These are phyloP conservation scores for Chaetomium globosum DNA, from an alignment of 2,329 filamentous ascomycete genomes.

Conservation along the genomic window DNA sequence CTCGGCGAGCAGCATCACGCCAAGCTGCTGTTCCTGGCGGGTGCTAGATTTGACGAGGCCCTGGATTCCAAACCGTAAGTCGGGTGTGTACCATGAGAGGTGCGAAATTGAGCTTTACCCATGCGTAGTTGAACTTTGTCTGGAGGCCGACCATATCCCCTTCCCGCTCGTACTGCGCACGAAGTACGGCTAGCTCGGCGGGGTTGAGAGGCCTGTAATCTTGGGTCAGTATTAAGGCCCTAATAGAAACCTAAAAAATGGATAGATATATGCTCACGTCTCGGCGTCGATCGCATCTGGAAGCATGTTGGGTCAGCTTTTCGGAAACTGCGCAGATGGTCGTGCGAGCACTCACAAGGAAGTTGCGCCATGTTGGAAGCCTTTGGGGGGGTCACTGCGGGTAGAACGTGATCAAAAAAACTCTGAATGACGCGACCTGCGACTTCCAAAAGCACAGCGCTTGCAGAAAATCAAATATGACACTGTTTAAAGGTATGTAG, in stretches of 20 bases:
- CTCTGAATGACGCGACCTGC: background rate
- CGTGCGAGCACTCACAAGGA: slow-evolving; percentile 34
- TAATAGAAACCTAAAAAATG: too few relatives aligned
- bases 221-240: background rate
- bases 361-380: slow-evolving; percentile 37
- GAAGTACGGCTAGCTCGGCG: slow-evolving; percentile 88
- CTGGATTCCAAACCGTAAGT: slow-evolving; percentile 48
- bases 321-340: background rate
- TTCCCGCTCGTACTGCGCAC: slow-evolving; percentile 95
- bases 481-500: background rate
- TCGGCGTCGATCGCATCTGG: slow-evolving; percentile 96
- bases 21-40: slow-evolving; percentile 87
- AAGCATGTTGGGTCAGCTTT: slow-evolving; percentile 28
- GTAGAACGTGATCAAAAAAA: background rate
- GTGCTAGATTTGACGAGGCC: slow-evolving; percentile 90
- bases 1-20: slow-evolving; percentile 88
- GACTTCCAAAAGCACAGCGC: background rate
- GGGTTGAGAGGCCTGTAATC: slow-evolving; percentile 70
- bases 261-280: slow-evolving; percentile 61
- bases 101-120: slow-evolving; percentile 61
- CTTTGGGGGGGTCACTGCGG: background rate
- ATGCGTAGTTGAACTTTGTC: slow-evolving; percentile 99
- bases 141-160: slow-evolving; percentile 95
- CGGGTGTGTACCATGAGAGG: background rate
- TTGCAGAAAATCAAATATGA: background rate